Base-by-base conservation (phyloP, 2,329 filamentous ascomycete genomes). In the Aspergillus neotritici region DNA sequence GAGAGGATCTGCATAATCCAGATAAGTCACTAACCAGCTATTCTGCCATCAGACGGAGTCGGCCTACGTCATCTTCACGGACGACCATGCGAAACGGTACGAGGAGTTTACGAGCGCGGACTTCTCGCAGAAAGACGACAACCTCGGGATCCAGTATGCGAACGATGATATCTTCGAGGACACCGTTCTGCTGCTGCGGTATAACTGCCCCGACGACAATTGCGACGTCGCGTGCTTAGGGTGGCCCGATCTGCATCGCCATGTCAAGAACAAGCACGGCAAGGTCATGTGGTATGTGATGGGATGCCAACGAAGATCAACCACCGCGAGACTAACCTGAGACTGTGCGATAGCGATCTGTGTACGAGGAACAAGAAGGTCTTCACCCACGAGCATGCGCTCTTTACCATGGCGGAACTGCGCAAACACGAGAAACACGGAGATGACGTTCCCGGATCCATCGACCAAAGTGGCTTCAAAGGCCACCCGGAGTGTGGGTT, bases 321-420 rank as follows among this genome's bases (percentile, higher is more conserved):
- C 21, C 7, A 25, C 6, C 21, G 21, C 6, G 21, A 25, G 21
- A 31, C 41, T 55, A 10, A 58, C 43, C 4, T 40, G 28, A 42
- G 17, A 36, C 8, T 10, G 16, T 33, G 8, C 13, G 17, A 17
- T 48, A 77, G 86, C 66, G 88, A 95, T 65, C 75, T 95, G 9
- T 96, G 90, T 67, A 86, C 90, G 5, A 76, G 89, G 47, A 90
- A 96, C 72, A 98, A 98, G 70, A 96, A 95, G 62, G 89, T 96
- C 29, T 98, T 98, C 57, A 96, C 93, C 1, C 93, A 98, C 68
- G 93, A 98, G 67, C 93, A 98, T 63, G 87, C 94, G 50, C 76
- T 98, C 1, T 97, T 96, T 64, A 84, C 86, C 1, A 78, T 82
- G 49, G 79, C 83, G 50, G 87, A 91, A 54, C 74, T 97, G 38